Evolutionary conservation across 768 basidiomycete genomes (phyloP).

Genomic region (Xerocomus potaroensis): DNA sequence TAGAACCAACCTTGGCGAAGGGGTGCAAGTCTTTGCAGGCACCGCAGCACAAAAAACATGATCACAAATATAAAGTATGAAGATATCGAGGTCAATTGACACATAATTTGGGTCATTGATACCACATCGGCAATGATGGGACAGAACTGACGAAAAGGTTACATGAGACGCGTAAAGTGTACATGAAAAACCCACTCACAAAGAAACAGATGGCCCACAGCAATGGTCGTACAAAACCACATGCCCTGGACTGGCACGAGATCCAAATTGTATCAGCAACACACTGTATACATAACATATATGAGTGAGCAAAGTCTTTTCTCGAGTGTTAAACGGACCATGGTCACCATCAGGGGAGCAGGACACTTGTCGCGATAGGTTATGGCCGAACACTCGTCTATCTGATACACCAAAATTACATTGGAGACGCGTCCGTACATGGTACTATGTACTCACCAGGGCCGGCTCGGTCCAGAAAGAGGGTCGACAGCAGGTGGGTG

Average conservation of each 20-base stretch:
- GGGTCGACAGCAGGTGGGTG: neutral
- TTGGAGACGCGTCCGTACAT: neutral
- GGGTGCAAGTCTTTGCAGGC: conserved; percentile 1
- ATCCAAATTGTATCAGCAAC: conserved; percentile 2
- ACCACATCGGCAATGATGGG: conserved; percentile 22
- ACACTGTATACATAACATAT: neutral
- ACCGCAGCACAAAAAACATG: conserved; percentile 1
- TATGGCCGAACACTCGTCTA: neutral
- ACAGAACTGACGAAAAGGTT: conserved; percentile 12
- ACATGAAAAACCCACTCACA: conserved; percentile 7
- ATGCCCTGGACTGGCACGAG: conserved; percentile 1
- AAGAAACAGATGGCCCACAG: conserved; percentile 21
- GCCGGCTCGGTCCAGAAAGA: neutral
- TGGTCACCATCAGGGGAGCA: neutral
- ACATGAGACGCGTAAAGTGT: neutral
- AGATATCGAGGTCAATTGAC: conserved; percentile 12
- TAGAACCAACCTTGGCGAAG: conserved; percentile 9
- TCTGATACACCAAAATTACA: conserved; percentile 1
- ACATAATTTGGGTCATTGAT: conserved; percentile 11
- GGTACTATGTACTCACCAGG: conserved; percentile 7
- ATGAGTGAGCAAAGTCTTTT: neutral
- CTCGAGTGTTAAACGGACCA: neutral
- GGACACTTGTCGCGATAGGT: conserved; percentile 1
- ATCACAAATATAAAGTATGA: conserved; percentile 12
- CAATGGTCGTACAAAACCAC: conserved; percentile 2